Percentiles rank a stretch among this genome's conserved stretches.
These are phyloP conservation scores for Microstegium vimineum DNA, from an alignment of 176 grass and related monocot species.

Conservation along the genomic window DNA sequence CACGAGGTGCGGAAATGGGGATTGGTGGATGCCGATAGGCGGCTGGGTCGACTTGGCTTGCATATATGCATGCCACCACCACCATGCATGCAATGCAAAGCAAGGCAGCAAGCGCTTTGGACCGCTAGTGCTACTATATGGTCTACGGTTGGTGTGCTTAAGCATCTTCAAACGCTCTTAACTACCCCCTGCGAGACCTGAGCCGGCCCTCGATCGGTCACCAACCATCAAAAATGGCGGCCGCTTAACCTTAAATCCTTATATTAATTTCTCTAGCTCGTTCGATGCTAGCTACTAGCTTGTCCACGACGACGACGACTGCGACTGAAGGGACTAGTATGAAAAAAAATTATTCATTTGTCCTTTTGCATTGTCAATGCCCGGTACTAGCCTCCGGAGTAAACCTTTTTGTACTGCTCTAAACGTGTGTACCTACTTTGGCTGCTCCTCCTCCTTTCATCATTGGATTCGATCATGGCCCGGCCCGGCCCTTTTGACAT, in stretches of 20 bases:
- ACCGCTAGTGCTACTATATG: neutral
- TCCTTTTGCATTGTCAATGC: too few relatives aligned
- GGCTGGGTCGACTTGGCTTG: neutral
- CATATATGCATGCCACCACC: neutral
- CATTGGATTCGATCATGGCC: neutral
- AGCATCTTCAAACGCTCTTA: neutral
- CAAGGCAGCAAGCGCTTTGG: neutral
- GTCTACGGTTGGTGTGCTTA: neutral
- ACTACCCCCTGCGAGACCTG: too few relatives aligned
- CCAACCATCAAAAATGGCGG: neutral
- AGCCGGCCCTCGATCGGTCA: neutral
- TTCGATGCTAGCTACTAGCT: too few relatives aligned
- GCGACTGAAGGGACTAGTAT: too few relatives aligned
- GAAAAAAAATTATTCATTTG: too few relatives aligned
- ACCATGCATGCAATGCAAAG: neutral
- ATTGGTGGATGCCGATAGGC: neutral
- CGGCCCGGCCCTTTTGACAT: neutral
- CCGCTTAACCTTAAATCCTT: neutral
- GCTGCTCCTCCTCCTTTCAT: neutral
- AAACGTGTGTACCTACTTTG: too few relatives aligned
- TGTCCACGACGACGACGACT: too few relatives aligned
- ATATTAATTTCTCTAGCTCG: neutral
- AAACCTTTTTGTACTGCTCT: too few relatives aligned
- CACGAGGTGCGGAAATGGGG: neutral
- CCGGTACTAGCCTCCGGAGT: too few relatives aligned